These are phyloP conservation scores for Candida anglica DNA, from an alignment of 805 yeast species.

Conservation along the genomic window DNA sequence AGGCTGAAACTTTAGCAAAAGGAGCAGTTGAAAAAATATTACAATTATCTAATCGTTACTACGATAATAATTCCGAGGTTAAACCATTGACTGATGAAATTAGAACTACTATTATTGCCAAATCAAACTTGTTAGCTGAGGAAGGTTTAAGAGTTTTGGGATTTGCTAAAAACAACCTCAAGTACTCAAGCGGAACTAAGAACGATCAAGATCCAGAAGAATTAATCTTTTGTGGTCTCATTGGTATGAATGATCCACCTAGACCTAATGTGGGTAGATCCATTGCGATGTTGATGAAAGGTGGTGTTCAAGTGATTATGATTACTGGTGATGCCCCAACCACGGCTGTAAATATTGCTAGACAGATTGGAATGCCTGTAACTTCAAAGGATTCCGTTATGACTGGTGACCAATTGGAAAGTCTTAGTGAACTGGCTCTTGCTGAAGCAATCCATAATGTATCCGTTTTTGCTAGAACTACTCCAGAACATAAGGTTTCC, in stretches of 20 bases:
- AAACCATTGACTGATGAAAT: conserved; percentile 55
- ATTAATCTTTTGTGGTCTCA: conserved; percentile 75
- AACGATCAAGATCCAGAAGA: conserved; percentile 46
- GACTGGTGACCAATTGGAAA: conserved; percentile 80
- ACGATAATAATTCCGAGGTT: conserved; percentile 54
- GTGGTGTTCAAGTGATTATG: conserved; percentile 98
- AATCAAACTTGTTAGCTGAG: conserved; percentile 64
- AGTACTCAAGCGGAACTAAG: conserved; percentile 26
- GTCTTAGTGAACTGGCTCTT: conserved; percentile 66
- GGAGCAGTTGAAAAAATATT: conserved; percentile 87
- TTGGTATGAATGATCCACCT: conserved; percentile 98
- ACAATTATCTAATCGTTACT: conserved; percentile 54
- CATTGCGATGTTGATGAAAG: conserved; percentile 70
- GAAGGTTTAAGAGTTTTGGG: conserved; percentile 87
- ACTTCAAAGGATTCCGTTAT: conserved; percentile 64
- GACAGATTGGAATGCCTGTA: conserved; percentile 84
- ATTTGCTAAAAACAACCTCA: conserved; percentile 53
- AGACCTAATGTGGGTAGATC: conserved; percentile 79
- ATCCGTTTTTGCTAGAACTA: conserved; percentile 88
- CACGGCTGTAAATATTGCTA: conserved; percentile 82
- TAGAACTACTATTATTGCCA: conserved; percentile 44
- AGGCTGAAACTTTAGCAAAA: conserved; percentile 65
- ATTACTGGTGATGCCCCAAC: conserved; percentile 93
- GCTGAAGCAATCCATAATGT: conserved; percentile 76
- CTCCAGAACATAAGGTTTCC: conserved; percentile 89